A percentile compares a stretch with the other conserved stretches of the same genome.
Evolutionary conservation across 768 basidiomycete species (phyloP).

Genomic region (Collybia sp.): DNA sequence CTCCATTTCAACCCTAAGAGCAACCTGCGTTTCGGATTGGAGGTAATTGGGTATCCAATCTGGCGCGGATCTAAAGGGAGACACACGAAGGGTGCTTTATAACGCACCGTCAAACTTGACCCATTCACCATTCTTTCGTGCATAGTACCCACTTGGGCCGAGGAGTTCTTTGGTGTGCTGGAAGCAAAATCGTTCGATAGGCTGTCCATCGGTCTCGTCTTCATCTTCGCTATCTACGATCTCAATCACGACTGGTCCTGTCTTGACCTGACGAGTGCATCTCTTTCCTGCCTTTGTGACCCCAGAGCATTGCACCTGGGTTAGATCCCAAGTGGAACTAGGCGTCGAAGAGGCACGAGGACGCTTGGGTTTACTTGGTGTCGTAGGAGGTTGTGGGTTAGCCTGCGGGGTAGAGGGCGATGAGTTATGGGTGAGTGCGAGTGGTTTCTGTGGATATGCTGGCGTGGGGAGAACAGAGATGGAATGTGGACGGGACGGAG

Average conservation of each 20-base stretch:
- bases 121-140: slow-evolving; percentile 43
- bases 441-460: slow-evolving; percentile 10
- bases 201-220: slow-evolving; percentile 19
- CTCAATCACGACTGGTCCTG: slow-evolving; percentile 20
- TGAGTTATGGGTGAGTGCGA: background rate
- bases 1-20: slow-evolving; percentile 43
- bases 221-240: slow-evolving; percentile 17
- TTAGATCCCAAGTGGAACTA: slow-evolving; percentile 10
- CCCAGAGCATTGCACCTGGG: slow-evolving; percentile 52
- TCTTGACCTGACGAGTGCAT: slow-evolving; percentile 58
- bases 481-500: background rate
- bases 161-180: slow-evolving; percentile 60
- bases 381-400: slow-evolving; percentile 6
- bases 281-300: slow-evolving; percentile 59
- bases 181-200: slow-evolving; percentile 49
- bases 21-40: slow-evolving; percentile 52
- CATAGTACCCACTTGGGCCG: slow-evolving; percentile 50
- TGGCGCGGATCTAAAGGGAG: slow-evolving; percentile 16
- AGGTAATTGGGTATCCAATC: slow-evolving; percentile 73
- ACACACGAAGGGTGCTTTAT: background rate
- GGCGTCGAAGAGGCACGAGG: slow-evolving; percentile 17
- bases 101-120: slow-evolving; percentile 53
- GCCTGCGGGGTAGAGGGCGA: slow-evolving; percentile 11
- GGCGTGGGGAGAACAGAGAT: slow-evolving; percentile 27
- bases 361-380: slow-evolving; percentile 11